Base-by-base conservation (phyloP, 345 rosid genomes). In the Boechera divaricarpa region DNA sequence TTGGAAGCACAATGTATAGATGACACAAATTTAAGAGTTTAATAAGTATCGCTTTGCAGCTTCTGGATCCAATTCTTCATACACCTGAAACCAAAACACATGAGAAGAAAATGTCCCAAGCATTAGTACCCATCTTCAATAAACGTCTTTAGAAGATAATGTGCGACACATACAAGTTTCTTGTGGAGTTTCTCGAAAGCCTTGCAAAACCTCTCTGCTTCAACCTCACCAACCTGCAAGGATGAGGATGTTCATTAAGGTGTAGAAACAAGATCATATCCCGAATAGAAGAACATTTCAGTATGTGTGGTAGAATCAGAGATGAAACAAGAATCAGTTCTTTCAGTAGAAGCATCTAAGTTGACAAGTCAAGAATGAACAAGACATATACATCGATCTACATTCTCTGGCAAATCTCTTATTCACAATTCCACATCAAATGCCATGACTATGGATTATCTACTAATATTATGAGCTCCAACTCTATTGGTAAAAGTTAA, bases 181-280 rank as follows among this genome's bases (percentile, higher is more conserved):
- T 78, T 85, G 86, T 94, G 99, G 69, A 88, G 78, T 79, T 82
- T 82, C 76, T 84, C 88, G 53, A 92, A 94, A 51, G 90, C 88
- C 77, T 82, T 69, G 86, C 94, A 94, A 82, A 94, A 88, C 59
- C 83, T 85, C 74, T 89, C 88, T 1, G 97, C 97, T 57, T 89
- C 97, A 21, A 77, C 86, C 33, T 83, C 76, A 39, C 97, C 90
- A 54, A 92, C 83, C 97, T 94, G 69, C 51, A 73, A 71, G 32
- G 58, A 70, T 16, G 18, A 5, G 47, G 48, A 66, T 57, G 24
- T 26, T 32, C 54, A 53, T 77, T 31, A 38, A 57, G 29, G 12
- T 51, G 16, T 53, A 3, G 21, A 26, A 59, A 61, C n/a, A 15
- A 38, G 28, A 1, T 56, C 13, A 53, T 24, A 36, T 60, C 24